Evolutionary conservation across 495 filamentous ascomycete species (phyloP), one percentile per base, ranked within the genome.

Genomic region (Neurospora sp.): DNA sequence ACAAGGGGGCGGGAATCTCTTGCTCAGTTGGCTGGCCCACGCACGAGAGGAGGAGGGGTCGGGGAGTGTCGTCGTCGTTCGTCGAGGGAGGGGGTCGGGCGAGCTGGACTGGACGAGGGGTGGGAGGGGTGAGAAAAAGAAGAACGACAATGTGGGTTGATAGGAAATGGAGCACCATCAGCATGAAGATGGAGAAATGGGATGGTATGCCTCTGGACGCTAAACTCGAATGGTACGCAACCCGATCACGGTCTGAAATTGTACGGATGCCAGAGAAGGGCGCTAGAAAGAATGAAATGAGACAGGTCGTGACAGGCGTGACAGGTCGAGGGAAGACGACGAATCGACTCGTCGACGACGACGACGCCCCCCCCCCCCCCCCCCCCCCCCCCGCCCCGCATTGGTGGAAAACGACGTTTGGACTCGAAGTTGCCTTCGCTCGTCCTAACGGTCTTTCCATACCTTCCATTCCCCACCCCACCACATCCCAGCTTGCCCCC

Each of bases 201-300:
- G 27, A 35, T 66, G 27, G 53, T 66, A 14, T 66, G 27, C 22
- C 6, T 66, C 53, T 66, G 14, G 53, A 16, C 53, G 53, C 53
- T 66, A 66, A 18, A 31, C 53, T 66, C 27, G 27, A 35, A 66
- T 66, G 27, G 53, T 66, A 66, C 53, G 53, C 27, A 66, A 35
- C 27, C 53, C 53, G 27, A 35, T 1, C 12, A 66, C 27, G 27
- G 27, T 27, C 53, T 18, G 27, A 66, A 37, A 66, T 66, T 66
- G 53, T 66, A 70, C 42, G 69, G 48, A 73, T 72, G 72, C 75
- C 70, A 75, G 53, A 66, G 74, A 78, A 78, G 74, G 22, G 68
- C 74, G 72, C 77, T 78, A 78, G 77, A 77, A 78, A 41, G 69
- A 71, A 31, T 71, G 70, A 74, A 66, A 14, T 37, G 40, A 40